Evolutionary conservation across 2,329 filamentous ascomycete species (phyloP).

Genomic region (Pyrenochaeta sp.): DNA sequence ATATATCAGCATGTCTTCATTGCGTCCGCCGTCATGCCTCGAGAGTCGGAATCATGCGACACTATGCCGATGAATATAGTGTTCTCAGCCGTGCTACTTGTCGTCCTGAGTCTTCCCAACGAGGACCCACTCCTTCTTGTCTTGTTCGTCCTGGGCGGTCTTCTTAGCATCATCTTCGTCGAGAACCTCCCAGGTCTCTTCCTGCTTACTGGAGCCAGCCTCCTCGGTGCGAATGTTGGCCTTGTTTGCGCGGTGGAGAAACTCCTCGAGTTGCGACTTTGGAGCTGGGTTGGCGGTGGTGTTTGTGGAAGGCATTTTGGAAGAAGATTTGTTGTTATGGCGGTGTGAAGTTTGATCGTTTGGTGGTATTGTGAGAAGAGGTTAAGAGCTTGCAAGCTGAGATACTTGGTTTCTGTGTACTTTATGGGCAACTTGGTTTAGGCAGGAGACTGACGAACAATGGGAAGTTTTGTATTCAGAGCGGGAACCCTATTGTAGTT

Average conservation of each 20-base stretch:
- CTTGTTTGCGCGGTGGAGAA: constrained; percentile 8
- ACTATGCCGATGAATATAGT: background rate
- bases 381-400: too few species aligned
- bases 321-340: background rate
- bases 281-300: background rate
- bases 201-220: background rate
- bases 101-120: constrained; percentile 8
- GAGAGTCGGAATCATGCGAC: background rate
- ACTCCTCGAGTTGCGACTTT: constrained; percentile 11
- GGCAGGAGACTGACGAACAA: too few species aligned
- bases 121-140: constrained; percentile 12
- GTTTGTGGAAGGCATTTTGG: background rate
- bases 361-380: too few species aligned
- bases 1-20: background rate
- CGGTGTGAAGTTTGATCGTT: too few species aligned
- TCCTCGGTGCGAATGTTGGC: constrained; percentile 10
- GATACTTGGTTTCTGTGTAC: too few species aligned
- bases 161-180: constrained; percentile 1
- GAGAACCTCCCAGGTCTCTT: background rate
- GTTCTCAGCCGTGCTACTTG: background rate
- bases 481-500: too few species aligned
- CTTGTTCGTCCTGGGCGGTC: constrained; percentile 7
- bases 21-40: background rate
- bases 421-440: too few species aligned
- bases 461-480: too few species aligned